phyloP scores from a whole-genome alignment of 257 asterid species.

The Przewalskia tangutica region DNA sequence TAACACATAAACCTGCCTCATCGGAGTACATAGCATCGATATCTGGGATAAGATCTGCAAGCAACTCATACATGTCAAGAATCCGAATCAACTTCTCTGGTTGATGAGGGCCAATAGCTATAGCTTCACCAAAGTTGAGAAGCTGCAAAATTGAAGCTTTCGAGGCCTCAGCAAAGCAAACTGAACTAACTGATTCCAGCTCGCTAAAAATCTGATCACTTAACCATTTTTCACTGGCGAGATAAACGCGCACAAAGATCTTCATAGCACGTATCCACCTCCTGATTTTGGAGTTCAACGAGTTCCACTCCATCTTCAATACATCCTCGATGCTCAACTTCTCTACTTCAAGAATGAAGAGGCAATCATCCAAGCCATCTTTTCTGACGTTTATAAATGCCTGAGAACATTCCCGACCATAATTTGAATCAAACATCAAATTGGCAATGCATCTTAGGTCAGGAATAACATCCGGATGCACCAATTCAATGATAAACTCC shows the following conservation, averaged over 20 bases:
- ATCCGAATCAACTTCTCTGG: constrained; percentile 80
- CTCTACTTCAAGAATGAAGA: constrained; percentile 69
- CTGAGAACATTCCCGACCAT: constrained; percentile 78
- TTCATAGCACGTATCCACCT: constrained; percentile 89
- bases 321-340: constrained; percentile 81
- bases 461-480: constrained; percentile 50
- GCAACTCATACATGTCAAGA: constrained; percentile 84
- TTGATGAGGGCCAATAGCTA: constrained; percentile 69
- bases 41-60: constrained; percentile 58
- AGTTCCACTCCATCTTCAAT: constrained; percentile 76
- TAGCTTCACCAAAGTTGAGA: constrained; percentile 67
- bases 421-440: constrained; percentile 66
- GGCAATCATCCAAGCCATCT: constrained; percentile 86
- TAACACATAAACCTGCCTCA: constrained; percentile 38
- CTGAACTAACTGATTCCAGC: constrained; percentile 34
- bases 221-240: constrained; percentile 63
- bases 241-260: constrained; percentile 68
- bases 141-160: constrained; percentile 62
- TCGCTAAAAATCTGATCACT: constrained; percentile 81
- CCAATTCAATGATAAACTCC: constrained; percentile 56
- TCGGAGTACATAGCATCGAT: constrained; percentile 35
- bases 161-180: constrained; percentile 64
- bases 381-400: constrained; percentile 56
- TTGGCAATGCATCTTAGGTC: constrained; percentile 57
- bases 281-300: constrained; percentile 65